Percentiles rank a stretch among this genome's conserved stretches.
phyloP scores from a whole-genome alignment of 306 rosid species.

The Lathyrus oleraceus region DNA sequence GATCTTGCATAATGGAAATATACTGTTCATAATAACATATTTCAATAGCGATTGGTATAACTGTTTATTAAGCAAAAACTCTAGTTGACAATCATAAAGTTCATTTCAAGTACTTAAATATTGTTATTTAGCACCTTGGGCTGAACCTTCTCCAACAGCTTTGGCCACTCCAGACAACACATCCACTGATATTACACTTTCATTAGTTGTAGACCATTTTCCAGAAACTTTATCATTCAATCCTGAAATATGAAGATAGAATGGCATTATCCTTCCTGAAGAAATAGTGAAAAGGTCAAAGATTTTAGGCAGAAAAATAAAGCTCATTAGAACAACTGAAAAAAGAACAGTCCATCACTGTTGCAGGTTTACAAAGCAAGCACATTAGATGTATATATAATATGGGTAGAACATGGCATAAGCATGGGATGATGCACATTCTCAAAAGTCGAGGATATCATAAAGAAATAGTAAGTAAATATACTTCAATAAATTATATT shows the following conservation, averaged over 20 bases:
- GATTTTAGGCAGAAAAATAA: background rate
- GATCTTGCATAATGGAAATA: conserved; percentile 58
- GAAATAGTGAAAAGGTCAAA: background rate
- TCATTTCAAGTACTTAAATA: conserved; percentile 29
- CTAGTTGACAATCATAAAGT: conserved; percentile 16
- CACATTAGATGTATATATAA: background rate
- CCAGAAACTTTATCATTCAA: conserved; percentile 70
- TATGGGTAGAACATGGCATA: background rate
- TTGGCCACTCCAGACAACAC: conserved; percentile 62
- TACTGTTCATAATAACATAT: conserved; percentile 58
- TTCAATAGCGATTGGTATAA: conserved; percentile 18
- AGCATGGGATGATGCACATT: background rate
- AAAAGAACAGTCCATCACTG: conserved; percentile 2
- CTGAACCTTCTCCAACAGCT: conserved; percentile 82
- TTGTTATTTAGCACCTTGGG: conserved; percentile 63
- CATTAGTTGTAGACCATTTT: conserved; percentile 68
- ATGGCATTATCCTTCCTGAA: conserved; percentile 24
- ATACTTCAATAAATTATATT: background rate
- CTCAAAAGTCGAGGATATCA: background rate
- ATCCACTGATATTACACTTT: conserved; percentile 70
- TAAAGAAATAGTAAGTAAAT: background rate
- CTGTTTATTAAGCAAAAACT: conserved; percentile 32
- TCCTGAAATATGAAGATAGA: conserved; percentile 52
- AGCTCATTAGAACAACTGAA: conserved; percentile 17
- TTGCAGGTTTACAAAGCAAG: conserved; percentile 5